Evolutionary conservation across 345 rosid species (phyloP).

Genomic region (Eucalyptus pauciflora): DNA sequence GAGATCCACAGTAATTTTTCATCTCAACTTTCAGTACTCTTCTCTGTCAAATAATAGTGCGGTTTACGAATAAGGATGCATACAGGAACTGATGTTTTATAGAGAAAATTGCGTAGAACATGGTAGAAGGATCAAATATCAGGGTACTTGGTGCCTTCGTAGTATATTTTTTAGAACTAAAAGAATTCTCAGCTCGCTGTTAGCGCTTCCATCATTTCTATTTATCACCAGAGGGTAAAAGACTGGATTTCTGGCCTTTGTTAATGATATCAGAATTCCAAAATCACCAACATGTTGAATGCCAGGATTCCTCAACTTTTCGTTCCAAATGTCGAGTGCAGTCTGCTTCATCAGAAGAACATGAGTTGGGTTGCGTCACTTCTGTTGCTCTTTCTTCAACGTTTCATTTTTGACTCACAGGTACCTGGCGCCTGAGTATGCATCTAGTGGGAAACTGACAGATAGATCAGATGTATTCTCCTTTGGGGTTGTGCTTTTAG

Average conservation of each 20-base stretch:
- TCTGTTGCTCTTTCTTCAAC: background rate
- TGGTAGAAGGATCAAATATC: background rate
- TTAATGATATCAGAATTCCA: background rate
- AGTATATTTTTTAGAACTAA: background rate
- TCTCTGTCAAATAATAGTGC: background rate
- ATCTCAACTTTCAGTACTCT: background rate
- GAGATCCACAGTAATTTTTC: background rate
- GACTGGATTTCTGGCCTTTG: background rate
- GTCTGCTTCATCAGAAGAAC: background rate
- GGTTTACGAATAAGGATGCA: background rate
- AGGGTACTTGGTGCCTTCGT: background rate
- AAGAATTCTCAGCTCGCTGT: background rate
- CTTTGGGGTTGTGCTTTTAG: conserved; percentile 92
- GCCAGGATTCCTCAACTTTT: background rate
- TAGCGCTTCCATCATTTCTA: background rate
- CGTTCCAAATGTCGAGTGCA: background rate
- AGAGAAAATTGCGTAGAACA: background rate
- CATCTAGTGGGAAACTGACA: conserved; percentile 88
- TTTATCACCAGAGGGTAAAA: background rate
- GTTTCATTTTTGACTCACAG: conserved; percentile 19
- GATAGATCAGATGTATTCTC: conserved; percentile 96
- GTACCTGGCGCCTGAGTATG: conserved; percentile 96
- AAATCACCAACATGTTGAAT: background rate
- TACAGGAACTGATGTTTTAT: background rate
- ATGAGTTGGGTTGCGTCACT: background rate